These are phyloP conservation scores for Eucalyptus urophylla DNA, from an alignment of 345 rosid genomes.

Conservation along the genomic window DNA sequence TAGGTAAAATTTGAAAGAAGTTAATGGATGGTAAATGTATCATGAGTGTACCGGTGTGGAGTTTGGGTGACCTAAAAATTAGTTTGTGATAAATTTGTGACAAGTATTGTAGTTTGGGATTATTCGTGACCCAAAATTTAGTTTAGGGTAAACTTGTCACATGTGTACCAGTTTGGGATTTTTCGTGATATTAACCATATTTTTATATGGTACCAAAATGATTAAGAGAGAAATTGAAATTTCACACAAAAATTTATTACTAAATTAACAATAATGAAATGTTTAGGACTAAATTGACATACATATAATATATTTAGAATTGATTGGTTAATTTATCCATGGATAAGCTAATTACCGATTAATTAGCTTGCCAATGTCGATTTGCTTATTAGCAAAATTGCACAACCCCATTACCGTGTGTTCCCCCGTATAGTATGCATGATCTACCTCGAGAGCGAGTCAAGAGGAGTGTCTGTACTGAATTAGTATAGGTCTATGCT, in stretches of 20 bases:
- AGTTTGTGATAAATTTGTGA: background rate
- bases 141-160: background rate
- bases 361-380: background rate
- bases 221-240: background rate
- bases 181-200: background rate
- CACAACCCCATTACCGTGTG: background rate
- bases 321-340: background rate
- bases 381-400: background rate
- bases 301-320: background rate
- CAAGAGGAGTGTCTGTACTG: background rate
- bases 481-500: background rate
- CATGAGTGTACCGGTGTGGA: accelerated
- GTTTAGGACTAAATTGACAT: background rate
- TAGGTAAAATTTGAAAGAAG: background rate
- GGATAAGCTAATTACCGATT: background rate
- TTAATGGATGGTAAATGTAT: background rate
- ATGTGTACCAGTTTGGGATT: too few relatives aligned
- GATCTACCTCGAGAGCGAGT: background rate
- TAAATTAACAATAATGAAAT: background rate
- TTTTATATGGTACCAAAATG: background rate
- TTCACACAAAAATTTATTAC: background rate
- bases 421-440: background rate
- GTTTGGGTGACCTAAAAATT: background rate
- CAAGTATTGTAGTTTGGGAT: background rate
- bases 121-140: too few relatives aligned